These are phyloP conservation scores for Xerocomus brunneocitrinus DNA, from an alignment of 768 basidiomycete genomes.

Conservation along the genomic window DNA sequence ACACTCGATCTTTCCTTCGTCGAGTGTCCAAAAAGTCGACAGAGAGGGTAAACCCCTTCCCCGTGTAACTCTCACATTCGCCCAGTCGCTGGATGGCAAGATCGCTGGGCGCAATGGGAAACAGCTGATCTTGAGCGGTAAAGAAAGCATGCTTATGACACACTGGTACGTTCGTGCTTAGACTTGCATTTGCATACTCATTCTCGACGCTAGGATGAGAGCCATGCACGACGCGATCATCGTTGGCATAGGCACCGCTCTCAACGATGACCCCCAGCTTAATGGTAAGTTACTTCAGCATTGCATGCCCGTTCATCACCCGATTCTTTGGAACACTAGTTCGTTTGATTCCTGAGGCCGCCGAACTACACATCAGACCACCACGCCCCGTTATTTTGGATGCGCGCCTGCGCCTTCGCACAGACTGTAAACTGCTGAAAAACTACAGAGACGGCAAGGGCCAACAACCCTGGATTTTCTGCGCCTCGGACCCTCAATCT, in stretches of 20 bases:
- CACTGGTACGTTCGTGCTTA: slow-evolving; percentile 58
- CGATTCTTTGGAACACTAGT: slow-evolving; percentile 33
- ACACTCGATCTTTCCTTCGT: slow-evolving; percentile 24
- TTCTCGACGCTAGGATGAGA: slow-evolving; percentile 60
- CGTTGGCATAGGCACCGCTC: slow-evolving; percentile 82
- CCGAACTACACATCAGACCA: slow-evolving; percentile 36
- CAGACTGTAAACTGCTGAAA: slow-evolving; percentile 62
- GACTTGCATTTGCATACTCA: not conserved
- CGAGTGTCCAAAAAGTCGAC: slow-evolving; percentile 9
- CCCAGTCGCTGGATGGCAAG: slow-evolving; percentile 82
- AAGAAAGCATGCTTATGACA: slow-evolving; percentile 89
- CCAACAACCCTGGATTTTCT: slow-evolving; percentile 71
- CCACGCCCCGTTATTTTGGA: slow-evolving; percentile 88
- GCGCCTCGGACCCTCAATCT: slow-evolving; percentile 22
- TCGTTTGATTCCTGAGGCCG: slow-evolving; percentile 46
- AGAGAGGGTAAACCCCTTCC: slow-evolving; percentile 36
- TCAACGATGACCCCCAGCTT: slow-evolving; percentile 93
- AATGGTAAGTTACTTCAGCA: slow-evolving; percentile 55
- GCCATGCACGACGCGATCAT: slow-evolving; percentile 91
- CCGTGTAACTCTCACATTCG: slow-evolving; percentile 77
- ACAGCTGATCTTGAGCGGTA: slow-evolving; percentile 80
- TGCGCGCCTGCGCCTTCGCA: slow-evolving; percentile 58
- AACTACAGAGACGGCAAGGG: slow-evolving; percentile 61
- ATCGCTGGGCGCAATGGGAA: slow-evolving; percentile 72
- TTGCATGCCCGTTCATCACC: not conserved